phyloP scores from a whole-genome alignment of 2,329 filamentous ascomycete genomes.

The Hymenotorrendiella dingleyae region DNA sequence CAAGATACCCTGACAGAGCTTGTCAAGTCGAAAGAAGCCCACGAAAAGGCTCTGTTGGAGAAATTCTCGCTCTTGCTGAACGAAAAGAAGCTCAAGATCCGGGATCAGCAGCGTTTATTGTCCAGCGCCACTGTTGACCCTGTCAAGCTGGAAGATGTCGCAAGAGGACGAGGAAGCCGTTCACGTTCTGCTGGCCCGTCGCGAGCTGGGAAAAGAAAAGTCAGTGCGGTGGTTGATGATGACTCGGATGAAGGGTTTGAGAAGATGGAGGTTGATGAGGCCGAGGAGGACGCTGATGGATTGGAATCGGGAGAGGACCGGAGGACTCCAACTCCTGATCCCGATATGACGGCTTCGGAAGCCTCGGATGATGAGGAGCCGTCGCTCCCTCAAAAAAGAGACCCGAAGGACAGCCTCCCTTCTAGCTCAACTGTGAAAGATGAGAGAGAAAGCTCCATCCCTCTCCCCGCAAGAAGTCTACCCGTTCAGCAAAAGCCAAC shows the following conservation, averaged over 20 bases:
- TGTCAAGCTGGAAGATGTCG: conserved; percentile 14
- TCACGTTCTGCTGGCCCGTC: conserved; percentile 29
- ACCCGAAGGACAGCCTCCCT: too few relatives aligned
- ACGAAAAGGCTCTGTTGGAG: conserved; percentile 60
- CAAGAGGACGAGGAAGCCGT: conserved; percentile 6
- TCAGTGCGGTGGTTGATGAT: conserved; percentile 21
- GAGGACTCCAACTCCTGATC: conserved; percentile 17
- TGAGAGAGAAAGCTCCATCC: background rate
- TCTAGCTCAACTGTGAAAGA: background rate
- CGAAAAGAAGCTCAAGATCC: conserved; percentile 74
- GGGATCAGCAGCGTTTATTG: conserved; percentile 63
- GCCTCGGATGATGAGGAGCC: conserved; percentile 12
- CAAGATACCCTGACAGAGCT: conserved; percentile 61
- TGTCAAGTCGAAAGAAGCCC: conserved; percentile 56
- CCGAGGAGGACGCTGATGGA: conserved; percentile 10
- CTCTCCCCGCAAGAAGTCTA: conserved; percentile 14
- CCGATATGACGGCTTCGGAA: conserved; percentile 22
- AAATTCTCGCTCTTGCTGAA: conserved; percentile 69
- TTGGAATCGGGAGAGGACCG: conserved; percentile 16
- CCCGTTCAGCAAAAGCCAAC: conserved; percentile 19
- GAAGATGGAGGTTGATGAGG: conserved; percentile 44
- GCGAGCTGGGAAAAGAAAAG: conserved; percentile 47
- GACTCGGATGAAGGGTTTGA: conserved; percentile 44
- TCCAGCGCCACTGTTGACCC: conserved; percentile 24
- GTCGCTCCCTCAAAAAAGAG: background rate